These are phyloP conservation scores for Mariannaea elegans DNA, from an alignment of 2,329 filamentous ascomycete species.

Conservation along the genomic window DNA sequence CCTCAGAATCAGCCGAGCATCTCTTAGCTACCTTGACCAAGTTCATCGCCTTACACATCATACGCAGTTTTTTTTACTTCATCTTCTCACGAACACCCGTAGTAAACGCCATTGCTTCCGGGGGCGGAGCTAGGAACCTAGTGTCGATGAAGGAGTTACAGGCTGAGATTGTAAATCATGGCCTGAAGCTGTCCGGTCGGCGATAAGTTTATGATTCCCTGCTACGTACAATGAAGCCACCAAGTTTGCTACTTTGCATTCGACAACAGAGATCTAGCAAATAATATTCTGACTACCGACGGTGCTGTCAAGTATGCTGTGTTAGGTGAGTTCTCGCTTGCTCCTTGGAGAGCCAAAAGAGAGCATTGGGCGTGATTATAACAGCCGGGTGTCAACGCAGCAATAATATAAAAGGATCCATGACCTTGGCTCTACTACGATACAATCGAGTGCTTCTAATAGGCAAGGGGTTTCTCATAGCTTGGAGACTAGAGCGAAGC, in stretches of 20 bases:
- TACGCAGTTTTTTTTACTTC: constrained; percentile 35
- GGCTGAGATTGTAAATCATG: constrained; percentile 22
- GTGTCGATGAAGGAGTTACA: constrained; percentile 35
- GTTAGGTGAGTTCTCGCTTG: constrained; percentile 40
- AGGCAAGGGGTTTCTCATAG: no score
- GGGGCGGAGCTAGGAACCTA: constrained; percentile 39
- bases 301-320: constrained; percentile 41
- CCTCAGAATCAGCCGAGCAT: background rate
- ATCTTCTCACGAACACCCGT: constrained; percentile 34
- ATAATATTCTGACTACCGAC: constrained; percentile 42
- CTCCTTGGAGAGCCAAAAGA: constrained; percentile 22
- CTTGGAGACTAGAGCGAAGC: no score
- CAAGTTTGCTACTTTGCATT: constrained; percentile 45
- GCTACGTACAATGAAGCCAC: constrained; percentile 44
- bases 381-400: no score
- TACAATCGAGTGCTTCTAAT: no score
- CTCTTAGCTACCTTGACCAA: constrained; percentile 5
- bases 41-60: constrained; percentile 27
- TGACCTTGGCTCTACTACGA: no score
- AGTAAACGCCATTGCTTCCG: constrained; percentile 35
- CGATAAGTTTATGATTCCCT: constrained; percentile 42
- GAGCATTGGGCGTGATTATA: no score
- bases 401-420: no score
- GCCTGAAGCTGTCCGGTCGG: constrained; percentile 33
- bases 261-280: constrained; percentile 38